Evolutionary conservation across 345 rosid genomes (phyloP).

Genomic region (Linum trigynum): DNA sequence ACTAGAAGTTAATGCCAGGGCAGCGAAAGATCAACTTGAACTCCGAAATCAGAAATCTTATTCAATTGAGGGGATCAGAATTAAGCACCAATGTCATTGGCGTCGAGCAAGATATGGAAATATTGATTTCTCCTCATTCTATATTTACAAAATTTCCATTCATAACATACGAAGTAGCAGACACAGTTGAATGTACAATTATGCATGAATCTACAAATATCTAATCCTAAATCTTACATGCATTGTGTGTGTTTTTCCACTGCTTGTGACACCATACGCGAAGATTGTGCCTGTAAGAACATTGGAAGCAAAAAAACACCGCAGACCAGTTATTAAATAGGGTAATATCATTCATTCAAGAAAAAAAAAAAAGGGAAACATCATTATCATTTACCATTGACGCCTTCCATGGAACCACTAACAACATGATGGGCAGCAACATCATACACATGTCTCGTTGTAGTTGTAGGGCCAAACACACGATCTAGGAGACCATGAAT

Average conservation of each 20-base stretch:
- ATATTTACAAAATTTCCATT: background rate
- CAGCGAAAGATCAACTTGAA: background rate
- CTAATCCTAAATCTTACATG: conserved; percentile 49
- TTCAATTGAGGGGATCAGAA: background rate
- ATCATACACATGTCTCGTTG: conserved; percentile 98
- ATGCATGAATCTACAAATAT: too few species aligned
- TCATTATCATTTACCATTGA: conserved; percentile 50
- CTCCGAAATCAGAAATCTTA: background rate
- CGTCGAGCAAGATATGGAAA: background rate
- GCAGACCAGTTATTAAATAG: background rate
- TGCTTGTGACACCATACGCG: conserved; percentile 99
- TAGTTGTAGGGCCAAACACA: conserved; percentile 97
- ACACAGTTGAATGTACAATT: too few species aligned
- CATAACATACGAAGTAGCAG: background rate
- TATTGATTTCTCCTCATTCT: background rate
- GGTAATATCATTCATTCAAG: background rate
- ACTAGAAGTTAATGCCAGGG: background rate
- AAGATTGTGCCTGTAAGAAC: conserved; percentile 72
- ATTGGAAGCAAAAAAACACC: conserved; percentile 14
- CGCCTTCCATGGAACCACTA: conserved; percentile 92
- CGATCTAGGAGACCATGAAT: conserved; percentile 41
- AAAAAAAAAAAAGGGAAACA: conserved; percentile 6
- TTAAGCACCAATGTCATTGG: too few species aligned
- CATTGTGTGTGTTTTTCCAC: conserved; percentile 99
- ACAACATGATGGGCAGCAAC: conserved; percentile 95